These are phyloP conservation scores for Beauveria asiatica DNA, from an alignment of 2,329 filamentous ascomycete species.

Conservation along the genomic window DNA sequence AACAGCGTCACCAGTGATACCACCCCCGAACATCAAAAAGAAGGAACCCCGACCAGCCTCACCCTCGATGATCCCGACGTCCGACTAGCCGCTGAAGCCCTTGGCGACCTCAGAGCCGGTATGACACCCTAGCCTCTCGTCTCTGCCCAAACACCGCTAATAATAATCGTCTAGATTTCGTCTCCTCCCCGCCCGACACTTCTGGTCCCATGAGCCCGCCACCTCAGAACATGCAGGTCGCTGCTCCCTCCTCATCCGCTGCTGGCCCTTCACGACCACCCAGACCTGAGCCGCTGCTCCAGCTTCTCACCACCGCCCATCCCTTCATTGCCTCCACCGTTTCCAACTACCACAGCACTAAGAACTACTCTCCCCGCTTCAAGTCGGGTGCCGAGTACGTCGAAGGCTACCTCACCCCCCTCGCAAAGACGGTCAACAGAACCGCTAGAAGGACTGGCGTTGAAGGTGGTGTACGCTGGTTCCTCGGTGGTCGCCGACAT, in stretches of 20 bases:
- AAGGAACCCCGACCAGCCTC: conserved; percentile 41
- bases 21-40: conserved; percentile 39
- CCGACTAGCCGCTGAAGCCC: conserved; percentile 62
- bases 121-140: conserved; percentile 21
- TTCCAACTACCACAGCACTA: conserved; percentile 75
- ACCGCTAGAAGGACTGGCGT: conserved; percentile 81
- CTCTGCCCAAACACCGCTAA: conserved; percentile 11
- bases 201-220: conserved; percentile 32
- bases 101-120: conserved; percentile 69
- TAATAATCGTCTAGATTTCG: conserved; percentile 44
- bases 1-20: conserved; percentile 32
- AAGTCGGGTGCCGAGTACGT: conserved; percentile 87
- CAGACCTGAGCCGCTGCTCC: conserved; percentile 71
- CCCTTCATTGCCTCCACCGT: conserved; percentile 80
- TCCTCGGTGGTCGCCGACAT: conserved; percentile 55
- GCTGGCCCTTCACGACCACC: conserved; percentile 27
- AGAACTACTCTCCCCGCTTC: conserved; percentile 83
- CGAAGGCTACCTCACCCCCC: conserved; percentile 77
- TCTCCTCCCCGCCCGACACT: conserved; percentile 51
- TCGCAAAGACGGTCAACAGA: conserved; percentile 77
- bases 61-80: conserved; percentile 60
- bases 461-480: conserved; percentile 79
- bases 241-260: conserved; percentile 15
- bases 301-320: conserved; percentile 79
- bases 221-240: conserved; percentile 3